Base-by-base conservation (phyloP, 768 basidiomycete genomes). In the Mycena rebaudengoi region DNA sequence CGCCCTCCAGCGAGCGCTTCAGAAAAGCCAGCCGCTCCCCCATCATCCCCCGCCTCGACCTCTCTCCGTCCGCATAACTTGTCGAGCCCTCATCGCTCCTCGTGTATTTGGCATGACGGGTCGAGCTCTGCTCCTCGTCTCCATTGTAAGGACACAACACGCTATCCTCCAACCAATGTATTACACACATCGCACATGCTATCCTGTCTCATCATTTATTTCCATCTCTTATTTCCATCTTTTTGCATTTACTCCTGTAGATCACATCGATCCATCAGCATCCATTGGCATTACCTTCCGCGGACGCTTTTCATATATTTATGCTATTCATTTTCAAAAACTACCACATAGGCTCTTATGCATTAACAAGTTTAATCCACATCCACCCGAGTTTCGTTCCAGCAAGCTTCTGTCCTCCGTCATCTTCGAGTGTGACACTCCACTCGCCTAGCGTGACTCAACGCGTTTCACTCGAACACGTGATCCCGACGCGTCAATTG, bases 1-100 rank as follows among this genome's bases (percentile, higher is more conserved):
- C 89, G 1, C 87, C 86, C 11, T 80, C 86, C 1, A 82, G 84
- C 53, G 78, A 85, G 60, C 87, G 87, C 57, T 84, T 83, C 76
- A 83, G 76, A 69, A 79, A 82, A 71, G 74, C 76, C 21, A 79
- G 75, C 32, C 76, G 78, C 37, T 54, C 56, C 58, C 59, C 65
- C 70, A 32, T 62, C 56, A 61, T 70, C 62, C 55, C 73, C 69
- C 62, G 71, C 44, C 73, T 50, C 51, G 28, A 60, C 56, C 58
- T 73, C 46, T 49, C 62, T 33, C 49, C 50, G 6, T 39, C 62
- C 23, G 23, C 30, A 23, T 30, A 20, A 61, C 40, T 53, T 48
- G 58, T 44, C 44, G 59, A 59, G 53, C 44, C 53, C 51, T 50
- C 12, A 44, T 49, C 30, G 26, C 60, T 7, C n/a, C n/a, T n/a